Percentiles rank a stretch among this genome's conserved stretches.
Evolutionary conservation across 2,329 filamentous ascomycete species (phyloP).

Genomic region (Diaporthe aspalathi): DNA sequence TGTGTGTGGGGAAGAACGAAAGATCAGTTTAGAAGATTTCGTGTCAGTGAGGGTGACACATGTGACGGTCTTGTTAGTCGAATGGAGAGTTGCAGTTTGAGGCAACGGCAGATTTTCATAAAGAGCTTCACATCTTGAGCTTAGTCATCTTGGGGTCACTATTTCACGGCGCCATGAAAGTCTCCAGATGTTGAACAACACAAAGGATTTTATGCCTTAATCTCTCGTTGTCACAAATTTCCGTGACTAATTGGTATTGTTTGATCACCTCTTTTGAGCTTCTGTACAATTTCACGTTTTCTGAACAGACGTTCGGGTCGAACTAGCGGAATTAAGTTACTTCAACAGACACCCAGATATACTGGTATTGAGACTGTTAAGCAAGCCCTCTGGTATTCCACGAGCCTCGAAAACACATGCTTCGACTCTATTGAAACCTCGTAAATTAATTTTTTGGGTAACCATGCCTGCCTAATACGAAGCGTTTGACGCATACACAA

Average conservation of each 20-base stretch:
- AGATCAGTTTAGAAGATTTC: background rate
- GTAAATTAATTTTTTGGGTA: no score
- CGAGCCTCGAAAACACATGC: no score
- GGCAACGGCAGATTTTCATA: constrained; percentile 8
- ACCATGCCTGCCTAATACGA: no score
- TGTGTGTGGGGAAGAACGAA: background rate
- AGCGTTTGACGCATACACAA: no score
- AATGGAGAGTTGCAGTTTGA: background rate
- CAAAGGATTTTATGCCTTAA: background rate
- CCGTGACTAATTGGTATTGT: background rate
- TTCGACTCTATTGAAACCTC: no score
- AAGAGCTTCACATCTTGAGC: background rate
- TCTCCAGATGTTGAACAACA: background rate
- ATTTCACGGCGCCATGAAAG: background rate
- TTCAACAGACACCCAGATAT: no score
- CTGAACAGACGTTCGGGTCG: background rate
- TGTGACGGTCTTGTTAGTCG: background rate
- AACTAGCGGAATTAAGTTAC: background rate
- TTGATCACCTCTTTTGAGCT: background rate
- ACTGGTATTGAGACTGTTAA: no score
- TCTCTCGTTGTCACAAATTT: background rate
- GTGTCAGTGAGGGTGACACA: background rate
- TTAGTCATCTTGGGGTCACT: constrained; percentile 10
- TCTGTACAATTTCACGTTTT: background rate
- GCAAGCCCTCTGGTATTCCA: no score